These are phyloP conservation scores for Aspergillus proliferans DNA, from an alignment of 2,329 filamentous ascomycete species.

Conservation along the genomic window DNA sequence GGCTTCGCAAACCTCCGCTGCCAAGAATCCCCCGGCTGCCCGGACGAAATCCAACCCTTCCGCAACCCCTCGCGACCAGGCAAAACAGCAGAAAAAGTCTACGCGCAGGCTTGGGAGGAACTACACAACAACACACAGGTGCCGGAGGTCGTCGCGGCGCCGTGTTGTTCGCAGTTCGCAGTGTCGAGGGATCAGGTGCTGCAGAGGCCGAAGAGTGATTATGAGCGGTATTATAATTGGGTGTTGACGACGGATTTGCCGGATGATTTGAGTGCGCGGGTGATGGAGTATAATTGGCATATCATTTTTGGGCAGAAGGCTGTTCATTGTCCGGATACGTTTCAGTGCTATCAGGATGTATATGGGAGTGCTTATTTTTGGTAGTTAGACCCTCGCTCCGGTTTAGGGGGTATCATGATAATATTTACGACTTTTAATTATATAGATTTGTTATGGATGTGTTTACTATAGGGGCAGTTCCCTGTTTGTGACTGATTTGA, in stretches of 20 bases:
- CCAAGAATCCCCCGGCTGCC: conserved; percentile 24
- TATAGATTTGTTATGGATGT: too few species aligned
- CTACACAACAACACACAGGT: conserved; percentile 32
- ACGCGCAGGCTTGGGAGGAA: conserved; percentile 22
- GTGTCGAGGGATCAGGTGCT: conserved; percentile 50
- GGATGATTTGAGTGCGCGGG: conserved; percentile 51
- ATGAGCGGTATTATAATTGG: conserved; percentile 53
- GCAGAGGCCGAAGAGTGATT: conserved; percentile 45
- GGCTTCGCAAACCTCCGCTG: conserved; percentile 58
- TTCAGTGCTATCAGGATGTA: conserved; percentile 57
- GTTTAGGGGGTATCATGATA: not conserved
- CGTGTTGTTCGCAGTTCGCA: conserved; percentile 62
- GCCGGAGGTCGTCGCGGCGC: conserved; percentile 47
- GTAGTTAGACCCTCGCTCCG: conserved; percentile 5
- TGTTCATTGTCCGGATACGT: conserved; percentile 50
- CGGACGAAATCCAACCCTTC: conserved; percentile 29
- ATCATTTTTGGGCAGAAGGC: conserved; percentile 43
- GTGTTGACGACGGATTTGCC: conserved; percentile 48
- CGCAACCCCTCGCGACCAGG: conserved; percentile 10
- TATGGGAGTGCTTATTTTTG: conserved; percentile 41
- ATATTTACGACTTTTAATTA: not conserved
- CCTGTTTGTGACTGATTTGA: too few species aligned
- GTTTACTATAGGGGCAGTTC: too few species aligned
- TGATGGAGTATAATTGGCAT: conserved; percentile 63
- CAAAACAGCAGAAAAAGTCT: conserved; percentile 17